Evolutionary conservation across 177 flowering plant species (phyloP).

Genomic region (Vitis hybrid): DNA sequence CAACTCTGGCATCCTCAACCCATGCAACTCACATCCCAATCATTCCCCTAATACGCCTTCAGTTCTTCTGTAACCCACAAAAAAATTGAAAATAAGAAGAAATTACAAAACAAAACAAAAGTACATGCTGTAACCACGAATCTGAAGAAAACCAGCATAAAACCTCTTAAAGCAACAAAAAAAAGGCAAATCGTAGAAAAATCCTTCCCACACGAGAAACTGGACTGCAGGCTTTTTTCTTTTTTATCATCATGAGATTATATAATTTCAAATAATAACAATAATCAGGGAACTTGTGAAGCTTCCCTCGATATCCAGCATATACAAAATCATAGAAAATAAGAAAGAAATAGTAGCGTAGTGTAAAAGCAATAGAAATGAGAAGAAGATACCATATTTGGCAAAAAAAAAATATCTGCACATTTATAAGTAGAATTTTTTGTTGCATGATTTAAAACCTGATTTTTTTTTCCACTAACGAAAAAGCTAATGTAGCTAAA

Average conservation of each 20-base stretch:
- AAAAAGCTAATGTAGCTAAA: slow-evolving; percentile 18
- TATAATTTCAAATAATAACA: background rate
- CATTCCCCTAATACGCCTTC: slow-evolving; percentile 24
- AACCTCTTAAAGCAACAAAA: slow-evolving; percentile 1
- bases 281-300: background rate
- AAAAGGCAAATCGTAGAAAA: background rate
- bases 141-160: background rate
- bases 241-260: background rate
- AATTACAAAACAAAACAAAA: background rate
- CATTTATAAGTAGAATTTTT: no score
- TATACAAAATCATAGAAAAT: background rate
- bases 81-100: background rate
- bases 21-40: slow-evolving; percentile 69
- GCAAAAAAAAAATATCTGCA: background rate
- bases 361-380: slow-evolving; percentile 6
- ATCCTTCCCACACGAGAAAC: background rate
- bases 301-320: background rate
- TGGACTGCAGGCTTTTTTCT: background rate
- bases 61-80: slow-evolving; percentile 18
- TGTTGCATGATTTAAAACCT: no score
- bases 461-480: background rate
- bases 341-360: background rate
- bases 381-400: background rate
- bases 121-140: background rate
- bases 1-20: slow-evolving; percentile 94